Evolutionary conservation across 2,329 filamentous ascomycete genomes (phyloP).

Genomic region (Cercospora zeina): DNA sequence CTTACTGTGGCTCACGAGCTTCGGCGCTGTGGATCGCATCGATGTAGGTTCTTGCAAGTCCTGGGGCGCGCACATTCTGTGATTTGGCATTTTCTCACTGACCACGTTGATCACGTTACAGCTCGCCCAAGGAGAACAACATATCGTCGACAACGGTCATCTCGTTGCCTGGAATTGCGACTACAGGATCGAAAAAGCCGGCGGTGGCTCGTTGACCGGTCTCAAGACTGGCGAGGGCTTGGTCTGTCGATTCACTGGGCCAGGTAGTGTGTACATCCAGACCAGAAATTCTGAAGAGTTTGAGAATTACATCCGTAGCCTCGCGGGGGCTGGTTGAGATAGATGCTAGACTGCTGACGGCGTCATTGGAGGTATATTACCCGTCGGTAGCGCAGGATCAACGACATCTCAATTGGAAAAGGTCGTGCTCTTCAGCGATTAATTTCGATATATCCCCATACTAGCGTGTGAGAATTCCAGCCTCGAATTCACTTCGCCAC

Average conservation of each 20-base stretch:
- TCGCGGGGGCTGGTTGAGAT: constrained; percentile 5
- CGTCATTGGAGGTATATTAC: too few relatives aligned
- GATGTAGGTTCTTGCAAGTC: constrained; percentile 61
- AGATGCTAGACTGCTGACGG: background rate
- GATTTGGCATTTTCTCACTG: background rate
- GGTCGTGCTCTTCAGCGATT: background rate
- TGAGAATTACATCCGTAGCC: constrained; percentile 11
- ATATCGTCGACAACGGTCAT: constrained; percentile 63
- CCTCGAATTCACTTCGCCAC: background rate
- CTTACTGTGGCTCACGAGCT: constrained; percentile 82
- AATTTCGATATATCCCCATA: background rate
- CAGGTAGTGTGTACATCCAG: constrained; percentile 85
- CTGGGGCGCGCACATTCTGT: background rate
- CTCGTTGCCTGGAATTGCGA: constrained; percentile 95
- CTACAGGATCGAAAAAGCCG: constrained; percentile 84
- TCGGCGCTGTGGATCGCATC: constrained; percentile 89
- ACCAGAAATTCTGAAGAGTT: constrained; percentile 76
- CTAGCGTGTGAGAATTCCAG: background rate
- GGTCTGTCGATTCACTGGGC: constrained; percentile 86
- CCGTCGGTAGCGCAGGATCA: too few relatives aligned
- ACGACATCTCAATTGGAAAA: background rate
- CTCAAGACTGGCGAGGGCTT: constrained; percentile 79
- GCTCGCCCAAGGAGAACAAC: constrained; percentile 68
- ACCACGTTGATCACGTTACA: constrained; percentile 26
- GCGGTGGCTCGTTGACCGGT: constrained; percentile 83